Evolutionary conservation across 345 rosid genomes (phyloP), one percentile per base, ranked within the genome.

Genomic region (Cardiospermum halicacabum): DNA sequence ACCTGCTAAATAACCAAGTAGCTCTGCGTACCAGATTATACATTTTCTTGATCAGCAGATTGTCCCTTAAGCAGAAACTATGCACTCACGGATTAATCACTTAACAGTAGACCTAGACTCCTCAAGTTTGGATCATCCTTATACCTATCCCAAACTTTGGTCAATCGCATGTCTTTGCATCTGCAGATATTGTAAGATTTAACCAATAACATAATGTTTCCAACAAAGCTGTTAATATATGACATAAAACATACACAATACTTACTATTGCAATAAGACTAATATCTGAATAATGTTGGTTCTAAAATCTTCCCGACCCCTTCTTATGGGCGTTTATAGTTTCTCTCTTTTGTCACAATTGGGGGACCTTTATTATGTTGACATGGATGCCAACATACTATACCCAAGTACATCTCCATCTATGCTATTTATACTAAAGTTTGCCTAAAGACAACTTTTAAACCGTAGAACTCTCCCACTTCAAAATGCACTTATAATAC

Each of bases 241-340:
- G 21, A 4, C 11, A 22, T 30, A 56, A 13, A 5, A 43, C 32
- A 21, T 1, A 25, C 19, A 11, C 24, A 7, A n/a, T 37, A 22
- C 90, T 78, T 87, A 93, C 97, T 82, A 70, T 69, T 81, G 83
- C 40, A 94, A 91, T 79, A 91, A 71, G 74, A 63, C 51, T 72
- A 91, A 67, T 72, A 84, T 74, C 71, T 78, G 78, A 55, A 80
- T 69, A 69, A 89, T 74, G 48, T 66, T 56, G 5, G 66, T 47
- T 81, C 91, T 83, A 28, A 94, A 87, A 39, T 84, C 89, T 73
- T 87, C 86, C 1, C 92, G 84, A 36, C 77, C 83, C 30, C 53
- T 78, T 75, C 74, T 85, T 49, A 87, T n/a, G n/a, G n/a, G n/a
- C n/a, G n/a, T n/a, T n/a, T n/a, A n/a, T n/a, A n/a, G n/a, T n/a